Evolutionary conservation across 2,329 filamentous ascomycete species (phyloP).

Genomic region (Dothistroma pini): DNA sequence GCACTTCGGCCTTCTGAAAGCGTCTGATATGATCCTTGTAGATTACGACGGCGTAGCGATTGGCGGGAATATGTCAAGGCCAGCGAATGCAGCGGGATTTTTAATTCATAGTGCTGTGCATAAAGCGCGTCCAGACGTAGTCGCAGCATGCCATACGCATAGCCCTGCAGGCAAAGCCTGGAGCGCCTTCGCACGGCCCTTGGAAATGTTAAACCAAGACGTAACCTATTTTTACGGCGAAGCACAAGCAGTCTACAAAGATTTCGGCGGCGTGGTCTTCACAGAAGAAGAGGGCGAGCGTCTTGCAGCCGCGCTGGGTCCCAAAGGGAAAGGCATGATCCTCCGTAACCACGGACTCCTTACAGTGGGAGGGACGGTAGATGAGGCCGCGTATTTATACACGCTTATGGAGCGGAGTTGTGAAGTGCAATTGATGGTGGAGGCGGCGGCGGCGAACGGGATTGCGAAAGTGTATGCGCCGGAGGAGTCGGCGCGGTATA

Average conservation of each 20-base stretch:
- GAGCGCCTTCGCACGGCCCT: slow-evolving; percentile 59
- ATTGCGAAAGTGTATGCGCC: slow-evolving; percentile 52
- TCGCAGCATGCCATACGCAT: slow-evolving; percentile 67
- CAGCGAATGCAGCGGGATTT: slow-evolving; percentile 66
- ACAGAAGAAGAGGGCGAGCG: slow-evolving; percentile 60
- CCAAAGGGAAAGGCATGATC: slow-evolving; percentile 60
- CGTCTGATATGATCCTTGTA: slow-evolving; percentile 64
- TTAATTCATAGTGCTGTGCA: slow-evolving; percentile 68
- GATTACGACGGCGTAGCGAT: slow-evolving; percentile 61
- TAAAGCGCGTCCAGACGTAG: slow-evolving; percentile 64
- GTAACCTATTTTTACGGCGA: slow-evolving; percentile 61
- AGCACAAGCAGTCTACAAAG: slow-evolving; percentile 60
- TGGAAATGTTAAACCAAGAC: slow-evolving; percentile 70
- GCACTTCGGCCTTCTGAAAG: slow-evolving; percentile 63
- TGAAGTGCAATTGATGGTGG: slow-evolving; percentile 63
- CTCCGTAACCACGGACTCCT: slow-evolving; percentile 69
- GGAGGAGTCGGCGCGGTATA: slow-evolving; percentile 55
- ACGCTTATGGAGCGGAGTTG: slow-evolving; percentile 66
- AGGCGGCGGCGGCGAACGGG: slow-evolving; percentile 59
- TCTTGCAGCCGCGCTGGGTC: slow-evolving; percentile 61
- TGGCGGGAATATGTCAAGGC: slow-evolving; percentile 57
- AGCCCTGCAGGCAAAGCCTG: slow-evolving; percentile 64
- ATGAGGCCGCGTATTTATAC: slow-evolving; percentile 70
- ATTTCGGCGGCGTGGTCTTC: slow-evolving; percentile 63
- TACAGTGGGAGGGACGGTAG: slow-evolving; percentile 67